Conservation (phyloP, 305 asterid species). For the Fraxinus platypoda region DNA sequence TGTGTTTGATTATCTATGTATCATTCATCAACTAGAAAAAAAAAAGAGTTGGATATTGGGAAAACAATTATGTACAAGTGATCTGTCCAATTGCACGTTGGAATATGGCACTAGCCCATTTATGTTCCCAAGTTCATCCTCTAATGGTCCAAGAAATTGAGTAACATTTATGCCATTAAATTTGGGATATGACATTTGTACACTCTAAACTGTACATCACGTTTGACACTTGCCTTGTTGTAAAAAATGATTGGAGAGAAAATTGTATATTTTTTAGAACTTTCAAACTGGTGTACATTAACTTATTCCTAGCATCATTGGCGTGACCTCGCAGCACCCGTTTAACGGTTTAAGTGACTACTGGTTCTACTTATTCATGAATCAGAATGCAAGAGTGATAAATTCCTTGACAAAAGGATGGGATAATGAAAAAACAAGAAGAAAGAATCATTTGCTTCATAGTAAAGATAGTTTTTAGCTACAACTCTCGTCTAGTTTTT, state of each 20-base stretch:
- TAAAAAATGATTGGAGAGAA: background rate
- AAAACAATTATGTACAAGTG: slow-evolving; percentile 3
- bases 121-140: background rate
- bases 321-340: too few relatives aligned
- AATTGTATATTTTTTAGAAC: background rate
- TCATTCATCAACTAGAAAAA: slow-evolving; percentile 11
- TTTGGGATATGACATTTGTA: background rate
- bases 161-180: background rate
- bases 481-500: slow-evolving; percentile 1
- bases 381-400: background rate
- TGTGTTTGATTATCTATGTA: slow-evolving; percentile 23
- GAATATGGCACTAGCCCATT: slow-evolving; percentile 3
- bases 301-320: too few relatives aligned
- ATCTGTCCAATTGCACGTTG: slow-evolving; percentile 20
- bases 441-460: slow-evolving; percentile 33
- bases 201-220: background rate
- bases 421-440: slow-evolving; percentile 12
- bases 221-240: background rate
- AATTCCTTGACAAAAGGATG: background rate
- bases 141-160: background rate
- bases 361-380: background rate
- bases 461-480: slow-evolving; percentile 23
- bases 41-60: slow-evolving; percentile 24
- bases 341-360: background rate
- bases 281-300: background rate